Evolutionary conservation across 768 basidiomycete genomes (phyloP).

Genomic region (Mycena maculata): DNA sequence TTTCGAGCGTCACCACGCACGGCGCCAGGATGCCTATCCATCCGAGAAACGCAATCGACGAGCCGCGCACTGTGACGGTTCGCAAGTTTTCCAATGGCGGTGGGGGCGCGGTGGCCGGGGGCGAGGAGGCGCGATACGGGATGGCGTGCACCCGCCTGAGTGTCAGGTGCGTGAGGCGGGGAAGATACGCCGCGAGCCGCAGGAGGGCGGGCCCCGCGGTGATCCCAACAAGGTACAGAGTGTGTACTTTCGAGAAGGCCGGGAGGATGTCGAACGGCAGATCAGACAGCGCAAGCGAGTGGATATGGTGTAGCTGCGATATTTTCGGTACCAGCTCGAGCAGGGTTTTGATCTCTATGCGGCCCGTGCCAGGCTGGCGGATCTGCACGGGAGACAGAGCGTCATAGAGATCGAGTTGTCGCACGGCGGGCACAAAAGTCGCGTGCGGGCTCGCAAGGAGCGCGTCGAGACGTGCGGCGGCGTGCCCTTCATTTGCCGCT

Average conservation of each 20-base stretch:
- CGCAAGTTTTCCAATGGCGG: not conserved
- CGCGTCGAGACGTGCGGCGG: conserved; percentile 23
- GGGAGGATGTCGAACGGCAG: conserved; percentile 23
- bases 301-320: conserved; percentile 11
- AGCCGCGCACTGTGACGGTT: conserved; percentile 17
- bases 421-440: conserved; percentile 21
- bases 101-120: not conserved
- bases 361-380: not conserved
- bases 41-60: conserved; percentile 28
- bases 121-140: conserved; percentile 9
- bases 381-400: conserved; percentile 15
- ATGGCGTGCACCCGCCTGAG: conserved; percentile 23
- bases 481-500: not conserved
- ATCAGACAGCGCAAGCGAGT: conserved; percentile 21
- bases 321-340: conserved; percentile 16
- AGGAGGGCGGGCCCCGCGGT: conserved; percentile 23
- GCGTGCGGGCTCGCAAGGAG: conserved; percentile 23
- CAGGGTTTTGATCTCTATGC: conserved; percentile 13
- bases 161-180: not conserved
- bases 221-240: conserved; percentile 7
- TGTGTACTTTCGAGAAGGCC: conserved; percentile 13
- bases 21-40: conserved; percentile 25
- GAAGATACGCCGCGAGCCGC: conserved; percentile 13
- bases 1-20: not conserved
- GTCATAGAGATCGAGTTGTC: conserved; percentile 15